Base-by-base conservation (phyloP, 805 yeast species). In the Wickerhamiella lipophila region DNA sequence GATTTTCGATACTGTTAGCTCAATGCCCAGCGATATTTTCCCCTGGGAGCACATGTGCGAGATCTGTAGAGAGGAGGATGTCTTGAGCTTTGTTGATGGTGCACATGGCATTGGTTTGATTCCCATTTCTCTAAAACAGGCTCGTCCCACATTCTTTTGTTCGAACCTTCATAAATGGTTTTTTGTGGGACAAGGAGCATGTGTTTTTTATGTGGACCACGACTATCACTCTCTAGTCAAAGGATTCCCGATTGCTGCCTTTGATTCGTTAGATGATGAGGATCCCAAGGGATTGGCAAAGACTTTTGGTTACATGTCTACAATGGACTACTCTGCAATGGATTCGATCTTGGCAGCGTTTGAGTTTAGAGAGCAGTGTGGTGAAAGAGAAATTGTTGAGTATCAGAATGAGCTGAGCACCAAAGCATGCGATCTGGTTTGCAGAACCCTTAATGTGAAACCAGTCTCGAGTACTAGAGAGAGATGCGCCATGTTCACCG, bases 121-220 rank as follows among this genome's bases (percentile, higher is more conserved):
- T 2, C 60, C 59, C 1, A 49, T 64, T 15, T 49, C 56, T 21
- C 40, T 65, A 45, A 41, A 52, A 4, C 15, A 43, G 1, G 54
- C 58, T 2, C 63, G 70, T 49, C 83, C 86, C 0, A 86, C 80
- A 56, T 81, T 78, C 58, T 74, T 69, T 58, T 68, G 72, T 21
- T 63, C 80, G 18, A 82, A 81, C 56, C 64, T 81, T 16, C 88
- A 82, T 67, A 82, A 82, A 58, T 82, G 88, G 88, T 64, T 69
- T 35, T 76, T 58, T 53, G 69, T 71, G 19, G 83, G 85, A 3
- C 67, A 76, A 40, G 75, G 79, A 3, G 71, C 73, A 55, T 81
- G 82, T 0, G 64, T 77, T 25, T 59, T 81, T 45, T 81, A 80
- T 55, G 82, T 75, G 6, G 70, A 73, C 53, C 68, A 70, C 2